Conservation (phyloP, 768 basidiomycete species). For the Tephrocybe sp. region DNA sequence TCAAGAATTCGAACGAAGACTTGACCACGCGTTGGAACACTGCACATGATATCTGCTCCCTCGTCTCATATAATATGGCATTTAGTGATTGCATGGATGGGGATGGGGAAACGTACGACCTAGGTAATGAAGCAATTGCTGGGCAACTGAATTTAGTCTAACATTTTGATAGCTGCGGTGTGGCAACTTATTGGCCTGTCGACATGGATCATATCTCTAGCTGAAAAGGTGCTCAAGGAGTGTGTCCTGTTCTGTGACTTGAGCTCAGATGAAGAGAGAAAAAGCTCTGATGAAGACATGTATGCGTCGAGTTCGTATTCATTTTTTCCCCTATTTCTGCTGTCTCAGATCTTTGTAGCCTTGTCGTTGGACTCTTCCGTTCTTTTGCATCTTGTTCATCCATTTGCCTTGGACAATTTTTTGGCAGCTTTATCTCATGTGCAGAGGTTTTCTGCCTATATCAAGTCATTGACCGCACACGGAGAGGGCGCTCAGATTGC, state of each 20-base stretch:
- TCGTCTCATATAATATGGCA: conserved; percentile 56
- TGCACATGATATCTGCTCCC: conserved; percentile 65
- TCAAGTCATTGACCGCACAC: conserved; percentile 51
- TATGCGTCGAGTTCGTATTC: conserved; percentile 2
- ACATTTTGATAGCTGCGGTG: conserved; percentile 47
- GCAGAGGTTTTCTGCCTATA: conserved; percentile 50
- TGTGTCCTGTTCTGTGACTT: conserved; percentile 38
- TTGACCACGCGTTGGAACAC: conserved; percentile 51
- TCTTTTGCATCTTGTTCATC: conserved; percentile 62
- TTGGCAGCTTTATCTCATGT: conserved; percentile 51
- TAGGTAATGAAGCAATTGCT: conserved; percentile 38
- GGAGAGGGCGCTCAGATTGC: conserved; percentile 65
- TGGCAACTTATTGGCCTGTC: conserved; percentile 71
- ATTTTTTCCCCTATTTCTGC: not conserved
- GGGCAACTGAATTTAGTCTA: not conserved
- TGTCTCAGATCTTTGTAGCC: not conserved
- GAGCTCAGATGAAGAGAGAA: not conserved
- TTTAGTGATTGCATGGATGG: conserved; percentile 67
- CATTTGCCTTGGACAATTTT: conserved; percentile 53
- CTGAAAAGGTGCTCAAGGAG: conserved; percentile 59
- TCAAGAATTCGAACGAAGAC: conserved; percentile 25
- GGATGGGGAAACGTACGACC: conserved; percentile 56
- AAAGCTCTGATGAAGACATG: not conserved
- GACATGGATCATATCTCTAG: conserved; percentile 57
- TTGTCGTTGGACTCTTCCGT: conserved; percentile 31